These are phyloP conservation scores for Massariosphaeria phaeospora DNA, from an alignment of 495 filamentous ascomycete species.

Conservation along the genomic window DNA sequence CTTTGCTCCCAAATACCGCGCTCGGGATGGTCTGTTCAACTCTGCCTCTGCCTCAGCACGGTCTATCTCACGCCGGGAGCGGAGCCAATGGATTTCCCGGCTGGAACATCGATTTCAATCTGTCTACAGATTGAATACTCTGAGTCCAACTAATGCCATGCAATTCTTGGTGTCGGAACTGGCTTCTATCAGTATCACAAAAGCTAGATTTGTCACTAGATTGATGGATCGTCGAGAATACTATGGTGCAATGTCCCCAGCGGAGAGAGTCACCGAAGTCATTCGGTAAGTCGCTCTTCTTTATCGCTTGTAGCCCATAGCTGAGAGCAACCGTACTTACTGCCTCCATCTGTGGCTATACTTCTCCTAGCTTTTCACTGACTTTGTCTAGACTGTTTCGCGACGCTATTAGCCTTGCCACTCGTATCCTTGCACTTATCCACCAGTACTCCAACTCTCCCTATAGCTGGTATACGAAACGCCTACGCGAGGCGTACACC, in stretches of 20 bases:
- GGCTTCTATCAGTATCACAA: constrained; percentile 1
- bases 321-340: background rate
- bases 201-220: constrained; percentile 15
- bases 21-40: constrained; percentile 15
- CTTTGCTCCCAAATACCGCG: background rate
- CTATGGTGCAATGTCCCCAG: background rate
- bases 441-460: constrained; percentile 14
- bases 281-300: constrained; percentile 8
- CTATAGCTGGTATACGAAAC: constrained; percentile 22
- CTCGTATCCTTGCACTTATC: constrained; percentile 1
- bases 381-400: constrained; percentile 8
- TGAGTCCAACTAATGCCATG: constrained; percentile 9
- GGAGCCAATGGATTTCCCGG: background rate
- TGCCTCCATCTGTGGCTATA: background rate
- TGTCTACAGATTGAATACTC: constrained; percentile 4
- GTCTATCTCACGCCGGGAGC: background rate
- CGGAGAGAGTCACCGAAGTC: background rate
- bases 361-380: background rate
- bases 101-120: constrained; percentile 11
- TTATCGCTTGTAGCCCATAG: background rate
- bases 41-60: background rate
- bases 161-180: constrained; percentile 16
- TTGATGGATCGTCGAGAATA: constrained; percentile 4
- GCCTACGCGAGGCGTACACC: constrained; percentile 18
- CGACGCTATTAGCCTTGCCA: constrained; percentile 12